A percentile compares a stretch with the other conserved stretches of the same genome.
phyloP scores from a whole-genome alignment of 345 rosid genomes.

The Corchorus capsularis region DNA sequence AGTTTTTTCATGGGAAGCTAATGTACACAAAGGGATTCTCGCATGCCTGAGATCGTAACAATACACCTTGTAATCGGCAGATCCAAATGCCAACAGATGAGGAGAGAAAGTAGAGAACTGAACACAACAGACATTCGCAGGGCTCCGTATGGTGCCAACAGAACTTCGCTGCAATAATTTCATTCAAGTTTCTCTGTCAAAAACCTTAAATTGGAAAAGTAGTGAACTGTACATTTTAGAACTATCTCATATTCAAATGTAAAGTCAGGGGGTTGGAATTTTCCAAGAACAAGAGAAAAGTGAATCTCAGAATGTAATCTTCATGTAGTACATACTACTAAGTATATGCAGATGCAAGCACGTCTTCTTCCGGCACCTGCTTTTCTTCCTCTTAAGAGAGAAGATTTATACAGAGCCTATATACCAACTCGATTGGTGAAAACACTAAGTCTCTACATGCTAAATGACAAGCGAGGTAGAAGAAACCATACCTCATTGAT shows the following conservation, averaged over 20 bases:
- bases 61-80: constrained; percentile 76
- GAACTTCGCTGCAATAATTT: constrained; percentile 65
- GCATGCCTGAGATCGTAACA: constrained; percentile 81
- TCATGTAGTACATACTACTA: neutral
- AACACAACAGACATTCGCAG: constrained; percentile 84
- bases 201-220: neutral
- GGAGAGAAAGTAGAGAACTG: constrained; percentile 73
- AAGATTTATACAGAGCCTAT: neutral
- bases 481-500: constrained; percentile 60
- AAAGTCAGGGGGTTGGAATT: neutral
- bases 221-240: neutral
- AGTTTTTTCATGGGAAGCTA: constrained; percentile 80
- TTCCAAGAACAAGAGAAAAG: neutral
- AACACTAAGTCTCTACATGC: neutral
- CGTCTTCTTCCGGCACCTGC: neutral
- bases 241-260: neutral
- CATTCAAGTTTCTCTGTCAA: constrained; percentile 3
- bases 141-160: constrained; percentile 61
- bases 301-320: neutral
- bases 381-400: neutral
- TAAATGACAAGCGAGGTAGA: neutral
- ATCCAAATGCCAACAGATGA: constrained; percentile 79
- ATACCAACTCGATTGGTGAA: neutral
- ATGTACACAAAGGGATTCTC: constrained; percentile 68
- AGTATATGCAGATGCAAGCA: neutral